A percentile compares a stretch with the other conserved stretches of the same genome.
Evolutionary conservation across 495 filamentous ascomycete genomes (phyloP).

Genomic region (Penicillium waksmanii): DNA sequence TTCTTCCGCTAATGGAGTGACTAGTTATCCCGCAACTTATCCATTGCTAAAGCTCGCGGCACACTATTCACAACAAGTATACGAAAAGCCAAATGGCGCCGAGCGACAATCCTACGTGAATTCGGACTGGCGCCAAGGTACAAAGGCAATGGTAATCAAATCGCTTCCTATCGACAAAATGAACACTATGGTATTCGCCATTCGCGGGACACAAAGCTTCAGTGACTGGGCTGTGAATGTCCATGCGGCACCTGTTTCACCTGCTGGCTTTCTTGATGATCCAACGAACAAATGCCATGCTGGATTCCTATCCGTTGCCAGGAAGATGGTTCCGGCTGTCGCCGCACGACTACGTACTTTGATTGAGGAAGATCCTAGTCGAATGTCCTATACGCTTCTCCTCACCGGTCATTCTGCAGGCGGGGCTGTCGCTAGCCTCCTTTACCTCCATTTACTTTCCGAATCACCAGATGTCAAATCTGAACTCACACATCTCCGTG

Average conservation of each 20-base stretch:
- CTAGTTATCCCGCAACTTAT: conserved; percentile 68
- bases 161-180: conserved; percentile 73
- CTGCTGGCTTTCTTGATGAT: conserved; percentile 73
- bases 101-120: conserved; percentile 68
- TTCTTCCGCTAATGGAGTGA: conserved; percentile 19
- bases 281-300: conserved; percentile 74
- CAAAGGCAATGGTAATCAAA: conserved; percentile 85
- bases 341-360: conserved; percentile 68
- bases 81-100: conserved; percentile 60
- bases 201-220: conserved; percentile 76
- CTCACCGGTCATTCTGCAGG: conserved; percentile 86
- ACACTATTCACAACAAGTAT: conserved; percentile 71
- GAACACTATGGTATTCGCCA: conserved; percentile 78
- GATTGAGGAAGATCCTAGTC: conserved; percentile 69
- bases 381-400: conserved; percentile 68
- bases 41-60: conserved; percentile 75
- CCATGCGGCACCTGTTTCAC: conserved; percentile 62
- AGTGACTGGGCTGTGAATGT: conserved; percentile 87
- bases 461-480: conserved; percentile 49
- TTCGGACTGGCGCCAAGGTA: conserved; percentile 69
- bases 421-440: conserved; percentile 74
- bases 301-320: conserved; percentile 75
- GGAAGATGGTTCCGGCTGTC: conserved; percentile 73
- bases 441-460: conserved; percentile 79
- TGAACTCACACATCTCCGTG: conserved; percentile 67